Conservation (phyloP, 345 rosid genomes). For the Dovyalis caffra region DNA sequence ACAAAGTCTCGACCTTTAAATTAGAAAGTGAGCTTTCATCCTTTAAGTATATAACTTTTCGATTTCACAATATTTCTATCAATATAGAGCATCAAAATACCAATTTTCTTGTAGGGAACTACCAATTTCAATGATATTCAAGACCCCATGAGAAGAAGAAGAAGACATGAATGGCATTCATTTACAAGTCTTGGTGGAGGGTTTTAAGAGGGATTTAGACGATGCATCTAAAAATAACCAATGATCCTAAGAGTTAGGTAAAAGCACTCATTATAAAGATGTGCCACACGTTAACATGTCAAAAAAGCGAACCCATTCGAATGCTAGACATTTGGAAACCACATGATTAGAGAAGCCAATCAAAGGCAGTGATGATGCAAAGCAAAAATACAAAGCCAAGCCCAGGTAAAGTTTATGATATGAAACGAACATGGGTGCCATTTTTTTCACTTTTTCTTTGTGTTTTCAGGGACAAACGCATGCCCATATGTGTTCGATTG, state of each 20-base stretch:
- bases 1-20: no score
- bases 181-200: neutral
- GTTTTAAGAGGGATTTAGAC: neutral
- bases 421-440: neutral
- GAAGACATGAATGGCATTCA: no score
- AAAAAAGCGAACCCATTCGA: neutral
- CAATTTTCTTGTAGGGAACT: no score
- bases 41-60: no score
- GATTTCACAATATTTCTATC: no score
- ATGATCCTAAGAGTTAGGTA: neutral
- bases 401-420: neutral
- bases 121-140: no score
- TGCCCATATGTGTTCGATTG: constrained; percentile 10
- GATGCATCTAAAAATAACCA: neutral
- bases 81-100: no score
- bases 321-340: neutral
- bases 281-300: neutral
- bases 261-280: neutral
- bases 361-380: neutral
- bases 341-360: neutral
- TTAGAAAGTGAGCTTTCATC: no score
- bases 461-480: constrained; percentile 13
- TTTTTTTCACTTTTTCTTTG: neutral
- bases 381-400: neutral
- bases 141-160: no score